phyloP scores from a whole-genome alignment of 345 rosid species.

The Trapa incisa region DNA sequence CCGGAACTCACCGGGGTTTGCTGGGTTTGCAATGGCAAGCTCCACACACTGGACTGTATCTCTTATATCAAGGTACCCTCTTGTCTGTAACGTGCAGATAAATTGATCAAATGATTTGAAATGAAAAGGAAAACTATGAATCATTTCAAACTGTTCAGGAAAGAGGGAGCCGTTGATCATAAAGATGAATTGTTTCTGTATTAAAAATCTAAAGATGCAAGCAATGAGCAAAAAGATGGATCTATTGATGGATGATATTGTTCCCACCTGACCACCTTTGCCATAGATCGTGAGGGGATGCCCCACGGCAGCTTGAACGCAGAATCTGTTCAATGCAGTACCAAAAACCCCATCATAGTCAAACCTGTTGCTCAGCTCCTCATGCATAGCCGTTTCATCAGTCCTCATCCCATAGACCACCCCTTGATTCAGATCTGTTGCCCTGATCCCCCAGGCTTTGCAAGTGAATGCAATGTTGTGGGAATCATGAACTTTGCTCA shows the following conservation, averaged over 20 bases:
- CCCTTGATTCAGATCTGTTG: constrained; percentile 95
- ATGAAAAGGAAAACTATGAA: not conserved
- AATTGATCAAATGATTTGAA: not conserved
- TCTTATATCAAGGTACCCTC: constrained; percentile 97
- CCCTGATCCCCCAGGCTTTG: constrained; percentile 98
- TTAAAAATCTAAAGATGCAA: not conserved
- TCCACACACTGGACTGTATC: constrained; percentile 94
- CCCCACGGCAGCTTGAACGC: constrained; percentile 93
- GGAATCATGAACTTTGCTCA: constrained; percentile 96
- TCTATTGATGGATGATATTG: not conserved
- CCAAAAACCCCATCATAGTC: constrained; percentile 97
- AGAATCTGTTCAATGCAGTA: constrained; percentile 86
- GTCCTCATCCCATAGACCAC: constrained; percentile 93
- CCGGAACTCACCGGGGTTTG: constrained; percentile 70
- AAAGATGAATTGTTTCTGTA: not conserved
- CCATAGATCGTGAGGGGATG: constrained; percentile 96
- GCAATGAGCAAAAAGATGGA: not conserved
- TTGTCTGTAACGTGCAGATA: constrained; percentile 39
- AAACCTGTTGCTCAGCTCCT: constrained; percentile 93
- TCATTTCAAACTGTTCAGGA: no score
- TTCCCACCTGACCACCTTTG: constrained; percentile 88
- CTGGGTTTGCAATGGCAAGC: constrained; percentile 87
- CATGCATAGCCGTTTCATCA: constrained; percentile 91
- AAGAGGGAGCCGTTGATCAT: not conserved
- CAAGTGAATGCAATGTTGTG: constrained; percentile 95